Evolutionary conservation across 257 asterid genomes (phyloP).

Genomic region (Fraxinus excelsior): DNA sequence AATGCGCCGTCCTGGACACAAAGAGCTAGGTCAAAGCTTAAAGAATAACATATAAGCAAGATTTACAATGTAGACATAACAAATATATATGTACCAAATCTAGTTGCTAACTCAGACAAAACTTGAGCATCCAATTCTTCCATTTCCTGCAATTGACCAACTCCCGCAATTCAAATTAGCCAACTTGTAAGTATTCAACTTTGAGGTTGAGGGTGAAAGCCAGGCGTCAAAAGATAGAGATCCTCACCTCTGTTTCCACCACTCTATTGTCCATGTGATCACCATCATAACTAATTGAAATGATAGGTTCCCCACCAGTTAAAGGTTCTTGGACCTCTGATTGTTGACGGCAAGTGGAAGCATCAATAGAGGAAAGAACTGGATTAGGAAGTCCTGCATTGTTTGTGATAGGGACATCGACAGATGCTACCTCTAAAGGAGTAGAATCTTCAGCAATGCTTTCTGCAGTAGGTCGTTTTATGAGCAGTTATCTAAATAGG

Average conservation of each 20-base stretch:
- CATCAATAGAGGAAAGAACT: slow-evolving; percentile 27
- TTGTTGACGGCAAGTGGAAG: slow-evolving; percentile 31
- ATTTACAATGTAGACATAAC: slow-evolving; percentile 6
- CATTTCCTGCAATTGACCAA: slow-evolving; percentile 49
- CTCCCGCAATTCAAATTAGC: slow-evolving; percentile 15
- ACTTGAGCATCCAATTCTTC: slow-evolving; percentile 40
- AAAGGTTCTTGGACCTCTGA: slow-evolving; percentile 40
- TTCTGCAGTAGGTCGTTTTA: slow-evolving; percentile 21
- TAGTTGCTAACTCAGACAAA: slow-evolving; percentile 37
- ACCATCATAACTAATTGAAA: slow-evolving; percentile 34
- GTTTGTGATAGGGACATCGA: slow-evolving; percentile 25
- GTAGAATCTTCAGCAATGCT: slow-evolving; percentile 28
- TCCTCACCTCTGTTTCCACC: slow-evolving; percentile 41
- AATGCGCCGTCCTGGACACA: too few species aligned
- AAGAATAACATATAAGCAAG: slow-evolving; percentile 17
- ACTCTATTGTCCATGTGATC: slow-evolving; percentile 24
- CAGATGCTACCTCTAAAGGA: slow-evolving; percentile 36
- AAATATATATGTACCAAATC: slow-evolving; percentile 44
- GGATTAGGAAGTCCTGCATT: slow-evolving; percentile 31
- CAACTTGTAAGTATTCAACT: neutral
- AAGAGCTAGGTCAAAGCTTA: neutral
- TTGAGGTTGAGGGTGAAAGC: slow-evolving; percentile 14
- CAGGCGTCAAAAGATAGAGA: neutral
- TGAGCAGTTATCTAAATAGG: neutral
- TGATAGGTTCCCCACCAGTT: slow-evolving; percentile 41